These are phyloP conservation scores for Microbotryum silenes-acaulis DNA, from an alignment of 1,284 basidiomycete genomes.

Conservation along the genomic window DNA sequence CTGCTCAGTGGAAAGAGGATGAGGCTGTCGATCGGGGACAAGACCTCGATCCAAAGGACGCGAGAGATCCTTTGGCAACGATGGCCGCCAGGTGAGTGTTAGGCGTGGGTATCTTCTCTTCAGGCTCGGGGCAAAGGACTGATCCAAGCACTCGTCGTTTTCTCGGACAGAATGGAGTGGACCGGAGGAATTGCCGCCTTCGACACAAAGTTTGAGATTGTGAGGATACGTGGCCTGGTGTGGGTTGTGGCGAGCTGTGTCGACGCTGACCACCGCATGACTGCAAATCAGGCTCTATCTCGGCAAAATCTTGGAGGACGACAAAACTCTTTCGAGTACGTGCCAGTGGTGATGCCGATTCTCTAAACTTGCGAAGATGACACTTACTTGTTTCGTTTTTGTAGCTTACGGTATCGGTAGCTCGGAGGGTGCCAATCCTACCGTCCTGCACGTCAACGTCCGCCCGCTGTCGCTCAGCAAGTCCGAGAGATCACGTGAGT, in stretches of 20 bases:
- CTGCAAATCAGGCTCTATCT: conserved; percentile 10
- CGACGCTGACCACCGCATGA: neutral
- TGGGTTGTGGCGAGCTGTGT: no score
- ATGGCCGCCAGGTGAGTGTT: conserved; percentile 13
- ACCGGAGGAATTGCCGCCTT: neutral
- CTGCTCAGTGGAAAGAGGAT: conserved; percentile 8
- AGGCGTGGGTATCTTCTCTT: neutral
- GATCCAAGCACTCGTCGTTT: no score
- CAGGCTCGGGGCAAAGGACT: neutral
- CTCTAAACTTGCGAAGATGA: neutral
- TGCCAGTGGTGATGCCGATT: neutral
- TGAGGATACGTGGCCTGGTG: neutral
- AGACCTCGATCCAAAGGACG: conserved; percentile 1
- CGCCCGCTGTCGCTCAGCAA: neutral
- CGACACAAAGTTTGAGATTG: conserved; percentile 4
- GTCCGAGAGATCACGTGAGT: no score
- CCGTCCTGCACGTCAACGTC: conserved; percentile 17
- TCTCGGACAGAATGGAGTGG: conserved; percentile 6
- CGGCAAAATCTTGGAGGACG: conserved; percentile 12
- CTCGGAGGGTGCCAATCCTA: neutral
- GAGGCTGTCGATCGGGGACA: neutral
- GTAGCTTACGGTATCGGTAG: no score
- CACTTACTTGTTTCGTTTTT: neutral
- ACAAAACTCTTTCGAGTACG: conserved; percentile 1
- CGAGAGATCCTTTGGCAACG: conserved; percentile 1